Conservation (phyloP, 257 asterid species). For the Jacaranda mimosifolia region DNA sequence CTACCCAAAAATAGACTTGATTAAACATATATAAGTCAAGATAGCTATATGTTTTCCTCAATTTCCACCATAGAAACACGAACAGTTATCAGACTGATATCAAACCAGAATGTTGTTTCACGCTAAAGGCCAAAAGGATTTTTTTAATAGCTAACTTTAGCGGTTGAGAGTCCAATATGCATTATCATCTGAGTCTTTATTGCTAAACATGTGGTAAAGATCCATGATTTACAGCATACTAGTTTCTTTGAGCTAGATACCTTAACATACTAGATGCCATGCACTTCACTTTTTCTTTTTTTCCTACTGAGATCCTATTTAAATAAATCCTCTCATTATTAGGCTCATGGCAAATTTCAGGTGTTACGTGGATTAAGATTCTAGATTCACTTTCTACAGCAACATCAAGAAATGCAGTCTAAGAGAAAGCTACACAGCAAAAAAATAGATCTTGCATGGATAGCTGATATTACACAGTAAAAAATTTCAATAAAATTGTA, state of each 20-base stretch:
- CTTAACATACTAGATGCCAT: neutral
- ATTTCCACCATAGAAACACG: neutral
- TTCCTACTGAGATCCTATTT: neutral
- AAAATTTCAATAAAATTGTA: neutral
- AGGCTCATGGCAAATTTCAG: neutral
- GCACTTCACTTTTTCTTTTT: neutral
- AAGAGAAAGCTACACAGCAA: neutral
- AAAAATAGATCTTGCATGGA: slow-evolving; percentile 2
- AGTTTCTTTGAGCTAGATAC: slow-evolving; percentile 1
- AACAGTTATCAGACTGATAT: slow-evolving; percentile 10
- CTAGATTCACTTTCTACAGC: neutral
- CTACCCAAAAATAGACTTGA: slow-evolving; percentile 4
- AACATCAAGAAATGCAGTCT: neutral
- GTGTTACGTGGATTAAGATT: neutral
- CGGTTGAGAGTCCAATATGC: neutral
- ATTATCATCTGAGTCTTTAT: neutral
- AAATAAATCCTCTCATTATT: neutral
- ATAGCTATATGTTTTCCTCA: neutral
- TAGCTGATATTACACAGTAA: neutral
- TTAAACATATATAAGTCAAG: neutral
- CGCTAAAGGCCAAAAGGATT: slow-evolving; percentile 17
- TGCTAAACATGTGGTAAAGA: neutral
- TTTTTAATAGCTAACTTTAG: neutral
- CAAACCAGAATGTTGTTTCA: neutral
- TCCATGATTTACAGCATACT: neutral